phyloP scores from a whole-genome alignment of 495 filamentous ascomycete species.

The Aspergillus wentii region DNA sequence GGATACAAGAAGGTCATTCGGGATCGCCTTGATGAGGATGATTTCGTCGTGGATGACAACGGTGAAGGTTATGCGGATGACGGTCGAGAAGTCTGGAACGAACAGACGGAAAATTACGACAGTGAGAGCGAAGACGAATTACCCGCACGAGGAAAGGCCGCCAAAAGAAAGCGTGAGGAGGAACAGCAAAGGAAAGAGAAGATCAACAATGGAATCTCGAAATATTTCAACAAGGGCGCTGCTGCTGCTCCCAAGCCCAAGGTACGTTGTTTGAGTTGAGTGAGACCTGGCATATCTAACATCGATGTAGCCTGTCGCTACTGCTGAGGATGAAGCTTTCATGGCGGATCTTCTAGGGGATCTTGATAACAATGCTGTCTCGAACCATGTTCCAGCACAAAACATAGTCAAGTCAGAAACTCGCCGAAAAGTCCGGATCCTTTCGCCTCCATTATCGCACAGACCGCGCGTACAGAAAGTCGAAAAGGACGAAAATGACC shows the following conservation, averaged over 20 bases:
- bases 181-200: conserved; percentile 81
- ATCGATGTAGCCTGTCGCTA: conserved; percentile 42
- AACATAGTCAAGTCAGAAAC: conserved; percentile 67
- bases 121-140: conserved; percentile 69
- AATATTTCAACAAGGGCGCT: conserved; percentile 82
- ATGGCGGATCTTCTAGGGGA: conserved; percentile 80
- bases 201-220: conserved; percentile 84
- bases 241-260: conserved; percentile 72
- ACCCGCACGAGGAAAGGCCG: conserved; percentile 60
- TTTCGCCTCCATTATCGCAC: conserved; percentile 66
- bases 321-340: conserved; percentile 83
- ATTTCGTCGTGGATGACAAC: conserved; percentile 95
- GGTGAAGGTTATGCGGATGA: conserved; percentile 94
- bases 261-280: conserved; percentile 37
- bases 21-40: conserved; percentile 83
- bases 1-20: conserved; percentile 95
- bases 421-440: conserved; percentile 69
- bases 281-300: conserved; percentile 2
- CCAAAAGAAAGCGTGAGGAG: conserved; percentile 86
- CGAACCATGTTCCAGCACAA: conserved; percentile 47
- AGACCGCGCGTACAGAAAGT: conserved; percentile 41
- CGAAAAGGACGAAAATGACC: conserved; percentile 38
- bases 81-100: conserved; percentile 94
- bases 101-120: conserved; percentile 50
- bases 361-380: conserved; percentile 77